These are phyloP conservation scores for Kuraishia hungarica DNA, from an alignment of 805 yeast species.

Conservation along the genomic window DNA sequence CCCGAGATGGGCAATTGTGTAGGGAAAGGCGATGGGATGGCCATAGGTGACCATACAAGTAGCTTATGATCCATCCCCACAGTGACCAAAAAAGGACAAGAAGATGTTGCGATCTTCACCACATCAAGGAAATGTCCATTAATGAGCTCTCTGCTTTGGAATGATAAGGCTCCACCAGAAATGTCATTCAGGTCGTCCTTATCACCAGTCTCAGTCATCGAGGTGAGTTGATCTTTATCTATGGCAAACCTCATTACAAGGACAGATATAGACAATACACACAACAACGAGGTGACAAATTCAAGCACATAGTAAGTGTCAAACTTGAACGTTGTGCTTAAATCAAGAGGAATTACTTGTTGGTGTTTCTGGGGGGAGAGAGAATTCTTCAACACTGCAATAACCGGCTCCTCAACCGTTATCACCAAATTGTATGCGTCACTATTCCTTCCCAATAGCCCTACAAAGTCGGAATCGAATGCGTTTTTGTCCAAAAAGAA, in stretches of 20 bases:
- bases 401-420: constrained; percentile 18
- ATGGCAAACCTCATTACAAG: constrained; percentile 33
- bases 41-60: constrained; percentile 65
- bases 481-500: constrained; percentile 20
- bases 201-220: constrained; percentile 5
- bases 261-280: constrained; percentile 41
- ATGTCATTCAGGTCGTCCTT: constrained; percentile 3
- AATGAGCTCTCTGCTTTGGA: constrained; percentile 29
- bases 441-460: not conserved
- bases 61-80: constrained; percentile 70
- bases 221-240: constrained; percentile 12
- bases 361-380: constrained; percentile 2
- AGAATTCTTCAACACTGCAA: constrained; percentile 10
- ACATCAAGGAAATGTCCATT: constrained; percentile 58
- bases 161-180: constrained; percentile 6
- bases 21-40: constrained; percentile 36
- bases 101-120: constrained; percentile 48
- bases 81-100: constrained; percentile 56
- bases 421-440: constrained; percentile 4
- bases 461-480: constrained; percentile 17
- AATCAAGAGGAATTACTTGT: not conserved
- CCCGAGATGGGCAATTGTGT: constrained; percentile 31
- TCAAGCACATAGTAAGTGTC: constrained; percentile 49
- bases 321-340: constrained; percentile 27
- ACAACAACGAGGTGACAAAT: constrained; percentile 38